These are phyloP conservation scores for Crithidia acanthocephali DNA, from an alignment of 208 protist species.

Conservation along the genomic window DNA sequence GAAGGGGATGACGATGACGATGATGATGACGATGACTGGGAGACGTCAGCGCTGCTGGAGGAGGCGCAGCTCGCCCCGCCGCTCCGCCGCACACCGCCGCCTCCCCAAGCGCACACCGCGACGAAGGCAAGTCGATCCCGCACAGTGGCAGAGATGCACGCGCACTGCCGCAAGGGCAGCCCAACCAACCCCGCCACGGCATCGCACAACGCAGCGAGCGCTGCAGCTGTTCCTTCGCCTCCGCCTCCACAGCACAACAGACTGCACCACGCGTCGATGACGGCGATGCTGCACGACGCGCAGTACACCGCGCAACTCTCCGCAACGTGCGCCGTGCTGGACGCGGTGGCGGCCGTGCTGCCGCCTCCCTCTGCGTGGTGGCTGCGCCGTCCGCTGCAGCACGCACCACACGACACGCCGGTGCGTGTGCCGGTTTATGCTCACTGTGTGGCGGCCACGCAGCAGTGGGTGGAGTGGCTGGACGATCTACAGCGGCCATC, in stretches of 20 bases:
- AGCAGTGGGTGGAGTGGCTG: constrained; percentile 33
- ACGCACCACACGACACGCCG: not conserved
- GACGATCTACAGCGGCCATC: constrained; percentile 8
- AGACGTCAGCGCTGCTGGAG: constrained; percentile 26
- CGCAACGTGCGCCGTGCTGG: constrained; percentile 1
- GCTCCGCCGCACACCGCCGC: too few relatives aligned
- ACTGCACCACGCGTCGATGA: not conserved
- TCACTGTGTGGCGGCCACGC: constrained; percentile 27
- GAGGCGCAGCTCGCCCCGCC: constrained; percentile 16
- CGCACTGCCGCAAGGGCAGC: too few relatives aligned
- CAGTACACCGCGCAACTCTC: not conserved
- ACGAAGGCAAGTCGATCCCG: too few relatives aligned
- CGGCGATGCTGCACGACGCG: not conserved
- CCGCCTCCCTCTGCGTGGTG: constrained; percentile 34
- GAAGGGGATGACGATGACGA: too few relatives aligned
- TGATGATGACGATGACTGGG: constrained; percentile 31
- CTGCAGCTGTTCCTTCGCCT: too few relatives aligned
- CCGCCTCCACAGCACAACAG: not conserved
- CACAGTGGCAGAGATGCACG: too few relatives aligned
- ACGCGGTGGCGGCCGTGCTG: constrained; percentile 15
- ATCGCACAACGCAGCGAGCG: too few relatives aligned
- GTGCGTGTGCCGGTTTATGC: constrained; percentile 21
- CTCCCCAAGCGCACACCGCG: too few relatives aligned
- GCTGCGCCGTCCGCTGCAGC: constrained; percentile 14
- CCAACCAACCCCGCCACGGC: too few relatives aligned